phyloP scores from a whole-genome alignment of 83 land plant species.

The Thuja plicata region DNA sequence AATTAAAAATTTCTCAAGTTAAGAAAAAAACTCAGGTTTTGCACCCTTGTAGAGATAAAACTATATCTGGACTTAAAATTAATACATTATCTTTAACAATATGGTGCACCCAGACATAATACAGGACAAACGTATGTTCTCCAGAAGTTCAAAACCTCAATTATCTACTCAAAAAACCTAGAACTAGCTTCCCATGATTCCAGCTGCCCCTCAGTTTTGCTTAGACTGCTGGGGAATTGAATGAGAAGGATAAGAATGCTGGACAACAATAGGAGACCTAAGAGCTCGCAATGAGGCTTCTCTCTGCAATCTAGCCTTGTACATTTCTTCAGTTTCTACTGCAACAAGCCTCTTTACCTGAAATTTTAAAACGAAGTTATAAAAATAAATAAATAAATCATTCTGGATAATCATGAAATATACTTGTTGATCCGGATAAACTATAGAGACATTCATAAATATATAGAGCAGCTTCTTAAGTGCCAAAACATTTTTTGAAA shows the following conservation, averaged over 20 bases:
- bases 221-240: conserved; percentile 1
- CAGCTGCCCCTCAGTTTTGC: not conserved
- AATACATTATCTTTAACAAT: not conserved
- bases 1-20: not conserved
- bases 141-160: not conserved
- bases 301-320: conserved; percentile 59
- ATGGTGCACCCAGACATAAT: not conserved
- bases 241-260: conserved; percentile 35
- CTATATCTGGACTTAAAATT: not conserved
- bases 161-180: not conserved
- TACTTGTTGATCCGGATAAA: not conserved
- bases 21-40: not conserved
- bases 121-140: not conserved
- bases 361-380: not conserved
- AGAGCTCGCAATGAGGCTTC: conserved; percentile 53
- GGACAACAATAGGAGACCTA: conserved; percentile 71
- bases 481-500: not conserved
- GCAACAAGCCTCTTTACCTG: conserved; percentile 89
- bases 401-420: not conserved
- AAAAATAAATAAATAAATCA: not conserved
- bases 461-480: not conserved
- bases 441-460: not conserved
- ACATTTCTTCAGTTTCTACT: conserved; percentile 95
- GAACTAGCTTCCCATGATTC: not conserved
- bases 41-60: not conserved